Evolutionary conservation across 768 basidiomycete species (phyloP).

Genomic region (Obba rivulosa): DNA sequence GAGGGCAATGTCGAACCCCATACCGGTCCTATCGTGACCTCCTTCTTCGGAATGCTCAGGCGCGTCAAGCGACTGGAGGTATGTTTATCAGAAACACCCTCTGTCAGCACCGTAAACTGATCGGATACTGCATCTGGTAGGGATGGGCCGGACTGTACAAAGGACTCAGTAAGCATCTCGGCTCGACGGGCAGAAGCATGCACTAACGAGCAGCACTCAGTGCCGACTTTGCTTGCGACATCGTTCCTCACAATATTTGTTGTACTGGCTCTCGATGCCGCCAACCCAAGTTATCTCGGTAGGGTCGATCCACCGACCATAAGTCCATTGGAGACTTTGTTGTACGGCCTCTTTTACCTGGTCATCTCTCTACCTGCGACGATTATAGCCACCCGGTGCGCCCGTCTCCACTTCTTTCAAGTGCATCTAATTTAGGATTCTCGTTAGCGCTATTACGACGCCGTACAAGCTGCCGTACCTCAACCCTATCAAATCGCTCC

Average conservation of each 20-base stretch:
- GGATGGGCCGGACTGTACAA: slow-evolving; percentile 77
- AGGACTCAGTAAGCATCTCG: slow-evolving; percentile 49
- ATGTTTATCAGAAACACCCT: background rate
- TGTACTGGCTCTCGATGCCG: slow-evolving; percentile 51
- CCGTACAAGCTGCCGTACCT: slow-evolving; percentile 72
- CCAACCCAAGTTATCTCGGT: slow-evolving; percentile 52
- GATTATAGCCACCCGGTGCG: slow-evolving; percentile 74
- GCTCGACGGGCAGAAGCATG: background rate
- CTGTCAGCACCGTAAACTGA: background rate
- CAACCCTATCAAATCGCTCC: slow-evolving; percentile 50
- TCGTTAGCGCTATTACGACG: slow-evolving; percentile 70
- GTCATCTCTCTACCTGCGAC: slow-evolving; percentile 62
- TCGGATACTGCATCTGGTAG: slow-evolving; percentile 27
- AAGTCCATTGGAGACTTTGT: slow-evolving; percentile 54
- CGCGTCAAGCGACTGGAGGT: slow-evolving; percentile 75
- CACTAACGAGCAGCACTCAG: slow-evolving; percentile 30
- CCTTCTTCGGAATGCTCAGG: slow-evolving; percentile 68
- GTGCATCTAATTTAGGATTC: background rate
- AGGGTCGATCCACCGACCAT: slow-evolving; percentile 59
- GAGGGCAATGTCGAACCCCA: slow-evolving; percentile 74
- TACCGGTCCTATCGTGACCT: slow-evolving; percentile 67
- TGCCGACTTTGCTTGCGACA: slow-evolving; percentile 46
- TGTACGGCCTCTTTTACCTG: slow-evolving; percentile 63
- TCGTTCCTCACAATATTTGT: slow-evolving; percentile 53
- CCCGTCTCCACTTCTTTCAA: background rate